Base-by-base conservation (phyloP, 768 basidiomycete genomes). In the Gyrodon lividus region DNA sequence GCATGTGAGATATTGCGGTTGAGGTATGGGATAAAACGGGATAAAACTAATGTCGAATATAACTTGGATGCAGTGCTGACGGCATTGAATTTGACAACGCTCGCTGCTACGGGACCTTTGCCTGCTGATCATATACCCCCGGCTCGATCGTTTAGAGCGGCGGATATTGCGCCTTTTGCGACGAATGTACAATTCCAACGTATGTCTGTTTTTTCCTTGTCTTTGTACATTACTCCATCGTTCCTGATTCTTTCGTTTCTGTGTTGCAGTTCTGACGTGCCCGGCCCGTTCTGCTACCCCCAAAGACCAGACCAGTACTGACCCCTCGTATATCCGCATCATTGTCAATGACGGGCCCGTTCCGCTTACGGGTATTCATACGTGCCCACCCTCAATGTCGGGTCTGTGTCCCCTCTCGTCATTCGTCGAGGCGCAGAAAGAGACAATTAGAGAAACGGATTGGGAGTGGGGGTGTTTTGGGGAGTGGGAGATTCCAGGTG, bases 111-210 rank as follows among this genome's bases (percentile, higher is more conserved):
- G n/a, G 93, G 92, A 0, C 89, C 92, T 0, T 72, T 93, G 9
- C 89, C 90, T 0, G 75, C 78, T 8, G 83, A 84, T 49, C 87
- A 89, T 59, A 85, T 93, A 22, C 84, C 82, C 0, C 55, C 66
- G 6, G 70, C 86, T 43, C 77, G 81, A 13, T 75, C 86, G 0
- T 96, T 91, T 76, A 83, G 80, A 59, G 77, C 82, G 0, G 79
- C 91, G 5, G 81, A 92, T 56, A 74, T 93, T 34, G 84, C 89
- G 17, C 92, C 93, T 0, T 97, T 97, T 68, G 87, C 85, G 0
- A 89, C 92, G 23, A 95, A 95, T 60, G 66, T 95, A 19, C 89
- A 92, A 62, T 87, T 95, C 76, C 93, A 96, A 71, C 74, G 90
- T 92, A 69, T 19, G 67, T 50, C 78, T 72, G 13, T 8, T 17